phyloP scores from a whole-genome alignment of 306 rosid species.

The Casuarina glauca region DNA sequence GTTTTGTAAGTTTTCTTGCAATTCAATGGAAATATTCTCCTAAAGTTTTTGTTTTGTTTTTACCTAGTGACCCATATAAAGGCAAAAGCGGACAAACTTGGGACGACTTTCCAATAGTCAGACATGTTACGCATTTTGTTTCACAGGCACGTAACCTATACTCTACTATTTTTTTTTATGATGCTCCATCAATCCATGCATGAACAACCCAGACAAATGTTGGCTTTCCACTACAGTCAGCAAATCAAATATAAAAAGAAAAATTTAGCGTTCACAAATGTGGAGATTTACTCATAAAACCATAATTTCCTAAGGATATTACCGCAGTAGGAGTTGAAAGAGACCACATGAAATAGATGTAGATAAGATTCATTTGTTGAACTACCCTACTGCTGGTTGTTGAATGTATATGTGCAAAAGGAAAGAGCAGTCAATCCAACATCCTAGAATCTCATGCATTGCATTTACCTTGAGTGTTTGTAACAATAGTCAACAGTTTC shows the following conservation, averaged over 20 bases:
- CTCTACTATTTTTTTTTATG: conserved; percentile 66
- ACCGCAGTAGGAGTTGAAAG: background rate
- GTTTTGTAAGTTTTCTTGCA: no score
- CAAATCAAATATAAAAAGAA: background rate
- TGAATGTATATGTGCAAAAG: background rate
- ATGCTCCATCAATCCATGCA: conserved; percentile 85
- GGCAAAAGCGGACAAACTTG: no score
- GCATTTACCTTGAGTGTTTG: background rate
- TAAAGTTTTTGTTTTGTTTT: no score
- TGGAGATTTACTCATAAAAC: background rate
- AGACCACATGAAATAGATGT: background rate
- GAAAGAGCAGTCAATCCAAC: background rate
- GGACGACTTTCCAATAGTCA: no score
- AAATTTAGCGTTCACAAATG: conserved; percentile 11
- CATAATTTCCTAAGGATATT: background rate
- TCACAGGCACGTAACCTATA: no score
- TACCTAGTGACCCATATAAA: no score
- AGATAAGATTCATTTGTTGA: background rate
- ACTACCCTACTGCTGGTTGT: background rate
- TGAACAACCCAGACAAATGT: conserved; percentile 20
- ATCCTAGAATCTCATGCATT: background rate
- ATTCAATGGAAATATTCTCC: no score
- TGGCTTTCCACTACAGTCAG: conserved; percentile 21
- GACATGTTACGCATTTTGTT: no score
- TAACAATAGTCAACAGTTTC: background rate